Percentiles rank a stretch among this genome's conserved stretches.
phyloP scores from a whole-genome alignment of 1,284 basidiomycete species.

The Austroboletus novae-zelandiae region DNA sequence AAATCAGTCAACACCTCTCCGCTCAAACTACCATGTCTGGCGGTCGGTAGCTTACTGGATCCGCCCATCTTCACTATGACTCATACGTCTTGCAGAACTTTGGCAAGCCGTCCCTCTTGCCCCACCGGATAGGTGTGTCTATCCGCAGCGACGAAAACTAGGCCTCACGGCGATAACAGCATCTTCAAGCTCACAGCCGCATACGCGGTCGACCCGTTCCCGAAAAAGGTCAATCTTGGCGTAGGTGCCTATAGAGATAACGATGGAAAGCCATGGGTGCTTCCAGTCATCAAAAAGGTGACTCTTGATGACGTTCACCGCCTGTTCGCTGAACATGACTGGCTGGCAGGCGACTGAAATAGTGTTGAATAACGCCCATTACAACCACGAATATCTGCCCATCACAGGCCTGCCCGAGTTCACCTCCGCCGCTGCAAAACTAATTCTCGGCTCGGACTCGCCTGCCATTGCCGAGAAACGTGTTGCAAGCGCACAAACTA shows the following conservation, averaged over 20 bases:
- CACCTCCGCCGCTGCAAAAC: slow-evolving; percentile 73
- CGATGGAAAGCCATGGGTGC: slow-evolving; percentile 82
- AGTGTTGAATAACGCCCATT: slow-evolving; percentile 65
- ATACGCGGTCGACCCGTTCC: slow-evolving; percentile 80
- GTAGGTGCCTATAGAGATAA: slow-evolving; percentile 90
- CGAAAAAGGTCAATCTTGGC: slow-evolving; percentile 89
- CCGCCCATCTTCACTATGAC: slow-evolving; percentile 2
- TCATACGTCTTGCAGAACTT: slow-evolving; percentile 40
- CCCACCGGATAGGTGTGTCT: slow-evolving; percentile 68
- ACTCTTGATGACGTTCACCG: slow-evolving; percentile 14
- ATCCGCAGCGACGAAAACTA: neutral
- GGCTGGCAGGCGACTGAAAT: slow-evolving; percentile 65
- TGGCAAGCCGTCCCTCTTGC: slow-evolving; percentile 77
- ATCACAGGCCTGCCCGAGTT: slow-evolving; percentile 88
- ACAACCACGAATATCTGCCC: slow-evolving; percentile 94
- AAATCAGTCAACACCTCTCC: slow-evolving; percentile 45
- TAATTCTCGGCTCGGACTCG: slow-evolving; percentile 79
- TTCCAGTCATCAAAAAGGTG: slow-evolving; percentile 89
- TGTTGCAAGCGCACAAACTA: slow-evolving; percentile 81
- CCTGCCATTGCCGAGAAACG: slow-evolving; percentile 71
- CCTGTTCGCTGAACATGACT: neutral
- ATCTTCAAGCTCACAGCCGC: slow-evolving; percentile 92
- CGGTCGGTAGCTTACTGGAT: slow-evolving; percentile 40
- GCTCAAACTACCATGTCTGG: slow-evolving; percentile 41
- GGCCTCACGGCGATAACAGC: slow-evolving; percentile 39